Base-by-base conservation (phyloP, 2,329 filamentous ascomycete species). In the Aureobasidium sp. region DNA sequence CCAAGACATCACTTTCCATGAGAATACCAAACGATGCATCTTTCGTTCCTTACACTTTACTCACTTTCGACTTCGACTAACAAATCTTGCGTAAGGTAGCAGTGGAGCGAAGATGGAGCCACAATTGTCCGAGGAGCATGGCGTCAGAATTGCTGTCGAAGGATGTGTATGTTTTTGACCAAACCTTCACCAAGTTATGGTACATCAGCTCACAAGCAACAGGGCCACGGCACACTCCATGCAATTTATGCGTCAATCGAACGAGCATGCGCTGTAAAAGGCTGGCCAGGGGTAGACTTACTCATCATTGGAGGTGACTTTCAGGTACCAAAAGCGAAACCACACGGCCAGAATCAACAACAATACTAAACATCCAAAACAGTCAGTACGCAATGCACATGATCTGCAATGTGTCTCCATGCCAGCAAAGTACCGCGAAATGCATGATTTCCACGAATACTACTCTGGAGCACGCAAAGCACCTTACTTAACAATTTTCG, bases 271-370 rank as follows among this genome's bases (percentile, higher is more conserved):
- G 79, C 84, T 66, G 78, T 82, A 50, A 88, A 89, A 68, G 83
- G 83, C 27, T 97, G 93, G 92, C 80, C 88, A 66, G 84, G 83
- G 37, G 85, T 97, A 34, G 94, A 99, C 73, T 77, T 97, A 12
- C 78, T 99, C 67, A 95, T 99, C 70, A 96, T 99, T 69, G 91
- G 93, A 62, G 94, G 94, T 32, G 94, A 99, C 72, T 99, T 99
- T 67, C 91, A 97, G 79, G 88, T 88, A 76, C 37, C 65, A 23
- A 37, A 36, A 10, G 3, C 9, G n/a, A n/a, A 42, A 9, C 15
- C 23, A 37, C 20, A 9, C 32, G 9, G 32, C n/a, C 10, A 23
- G 1, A 59, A 42, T 9, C 44, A 27, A n/a, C 7, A n/a, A 9
- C 32, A 47, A 46, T 37, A 27, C 67, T 57, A 44, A 56, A 55